Percentiles rank a stretch among this genome's conserved stretches.
These are phyloP conservation scores for Kokia cookei DNA, from an alignment of 441 rosid species.

Conservation along the genomic window DNA sequence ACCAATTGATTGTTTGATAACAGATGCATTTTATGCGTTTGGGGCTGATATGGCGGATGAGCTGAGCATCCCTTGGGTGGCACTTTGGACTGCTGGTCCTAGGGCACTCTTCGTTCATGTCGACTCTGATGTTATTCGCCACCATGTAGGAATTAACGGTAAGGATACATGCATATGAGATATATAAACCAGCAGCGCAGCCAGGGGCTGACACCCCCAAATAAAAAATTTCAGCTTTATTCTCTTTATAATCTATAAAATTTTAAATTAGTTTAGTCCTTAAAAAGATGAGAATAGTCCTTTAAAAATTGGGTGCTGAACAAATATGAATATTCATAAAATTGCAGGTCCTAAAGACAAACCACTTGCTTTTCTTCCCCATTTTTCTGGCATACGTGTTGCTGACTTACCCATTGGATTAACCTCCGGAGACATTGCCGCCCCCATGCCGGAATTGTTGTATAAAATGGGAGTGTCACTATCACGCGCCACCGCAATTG, in stretches of 20 bases:
- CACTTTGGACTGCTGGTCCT: slow-evolving; percentile 41
- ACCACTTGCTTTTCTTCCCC: slow-evolving; percentile 20
- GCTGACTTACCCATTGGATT: slow-evolving; percentile 19
- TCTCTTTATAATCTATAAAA: no score
- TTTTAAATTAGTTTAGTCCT: no score
- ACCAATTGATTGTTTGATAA: slow-evolving; percentile 25
- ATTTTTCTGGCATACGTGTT: slow-evolving; percentile 10
- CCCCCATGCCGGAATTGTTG: slow-evolving; percentile 4
- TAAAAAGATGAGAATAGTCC: no score
- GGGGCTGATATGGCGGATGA: slow-evolving; percentile 29
- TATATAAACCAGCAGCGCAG: no score
- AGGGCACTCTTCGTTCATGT: slow-evolving; percentile 30
- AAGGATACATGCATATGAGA: not conserved
- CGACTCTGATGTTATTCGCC: slow-evolving; percentile 24
- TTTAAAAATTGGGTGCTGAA: no score
- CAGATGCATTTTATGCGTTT: slow-evolving; percentile 33
- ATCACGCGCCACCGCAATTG: slow-evolving; percentile 20
- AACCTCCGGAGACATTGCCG: not conserved
- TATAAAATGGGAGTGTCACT: slow-evolving; percentile 17
- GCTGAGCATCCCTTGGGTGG: slow-evolving; percentile 40
- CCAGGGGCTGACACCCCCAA: no score
- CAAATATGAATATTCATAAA: not conserved
- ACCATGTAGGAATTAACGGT: not conserved
- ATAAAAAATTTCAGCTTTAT: no score
- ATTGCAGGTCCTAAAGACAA: slow-evolving; percentile 3